These are phyloP conservation scores for Luzula sylvatica DNA, from an alignment of 176 grass and related monocot species.

Conservation along the genomic window DNA sequence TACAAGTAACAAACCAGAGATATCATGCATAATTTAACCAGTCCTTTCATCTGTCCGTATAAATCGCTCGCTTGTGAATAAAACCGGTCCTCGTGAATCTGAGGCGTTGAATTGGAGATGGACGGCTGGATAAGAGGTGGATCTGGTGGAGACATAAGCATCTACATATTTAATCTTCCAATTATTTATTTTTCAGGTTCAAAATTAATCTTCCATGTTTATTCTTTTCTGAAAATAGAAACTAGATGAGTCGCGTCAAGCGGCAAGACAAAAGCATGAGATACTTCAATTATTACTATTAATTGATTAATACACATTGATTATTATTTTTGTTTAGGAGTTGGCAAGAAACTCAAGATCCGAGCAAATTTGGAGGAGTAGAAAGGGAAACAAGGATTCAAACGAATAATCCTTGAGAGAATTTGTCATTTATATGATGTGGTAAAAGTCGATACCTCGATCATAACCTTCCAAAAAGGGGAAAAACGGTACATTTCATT, in stretches of 20 bases:
- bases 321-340: slow-evolving; percentile 31
- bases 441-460: slow-evolving; percentile 49
- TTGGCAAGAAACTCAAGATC: slow-evolving; percentile 70
- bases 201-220: not conserved
- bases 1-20: too few species aligned
- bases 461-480: slow-evolving; percentile 30
- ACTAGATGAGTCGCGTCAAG: slow-evolving; percentile 42
- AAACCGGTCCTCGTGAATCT: too few species aligned
- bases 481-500: slow-evolving; percentile 22
- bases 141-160: too few species aligned
- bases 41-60: too few species aligned
- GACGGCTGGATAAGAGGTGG: too few species aligned
- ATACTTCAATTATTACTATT: slow-evolving; percentile 28
- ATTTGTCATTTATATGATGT: slow-evolving; percentile 80
- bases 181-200: not conserved
- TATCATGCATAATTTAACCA: too few species aligned
- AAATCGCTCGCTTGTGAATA: too few species aligned
- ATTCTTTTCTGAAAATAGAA: slow-evolving; percentile 40
- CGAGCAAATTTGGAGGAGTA: slow-evolving; percentile 86
- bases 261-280: slow-evolving; percentile 56
- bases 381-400: slow-evolving; percentile 33
- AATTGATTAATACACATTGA: not conserved
- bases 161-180: not conserved
- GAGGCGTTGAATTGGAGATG: too few species aligned
- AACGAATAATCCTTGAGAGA: slow-evolving; percentile 49